phyloP scores from a whole-genome alignment of 441 rosid genomes.

The Erodium moschatum region DNA sequence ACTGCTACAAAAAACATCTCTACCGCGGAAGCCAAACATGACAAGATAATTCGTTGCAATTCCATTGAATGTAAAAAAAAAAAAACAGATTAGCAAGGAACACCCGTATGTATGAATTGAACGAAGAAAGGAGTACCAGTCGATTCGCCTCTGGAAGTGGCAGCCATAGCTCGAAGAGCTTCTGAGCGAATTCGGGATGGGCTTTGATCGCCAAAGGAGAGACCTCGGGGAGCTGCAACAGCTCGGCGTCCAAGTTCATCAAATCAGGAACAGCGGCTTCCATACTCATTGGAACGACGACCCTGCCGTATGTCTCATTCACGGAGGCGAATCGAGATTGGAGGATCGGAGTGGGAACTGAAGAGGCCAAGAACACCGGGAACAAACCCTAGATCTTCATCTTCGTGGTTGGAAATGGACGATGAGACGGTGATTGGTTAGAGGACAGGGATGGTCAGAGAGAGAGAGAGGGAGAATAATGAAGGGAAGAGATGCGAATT shows the following conservation, averaged over 20 bases:
- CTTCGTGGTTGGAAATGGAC: constrained; percentile 8
- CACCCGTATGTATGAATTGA: neutral
- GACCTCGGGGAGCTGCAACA: constrained; percentile 74
- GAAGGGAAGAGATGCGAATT: constrained; percentile 11
- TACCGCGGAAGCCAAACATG: neutral
- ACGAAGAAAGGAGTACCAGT: constrained; percentile 37
- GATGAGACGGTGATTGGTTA: constrained; percentile 11
- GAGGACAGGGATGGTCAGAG: neutral
- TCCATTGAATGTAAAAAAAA: too few relatives aligned
- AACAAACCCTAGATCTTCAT: neutral
- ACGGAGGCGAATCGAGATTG: constrained; percentile 7
- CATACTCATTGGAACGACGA: constrained; percentile 26
- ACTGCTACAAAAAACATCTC: neutral
- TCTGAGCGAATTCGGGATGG: constrained; percentile 58
- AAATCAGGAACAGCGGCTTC: constrained; percentile 46
- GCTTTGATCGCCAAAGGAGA: constrained; percentile 61
- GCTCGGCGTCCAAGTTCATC: constrained; percentile 62
- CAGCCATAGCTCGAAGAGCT: constrained; percentile 88
- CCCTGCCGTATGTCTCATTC: too few relatives aligned
- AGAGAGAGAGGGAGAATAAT: too few relatives aligned
- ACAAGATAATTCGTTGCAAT: too few relatives aligned
- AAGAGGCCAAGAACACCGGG: constrained; percentile 1
- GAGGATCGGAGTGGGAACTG: constrained; percentile 18
- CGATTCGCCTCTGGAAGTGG: constrained; percentile 74
- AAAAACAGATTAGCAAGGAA: constrained; percentile 1